Conservation (phyloP, 1,284 basidiomycete species). For the Trametes hirsuta region DNA sequence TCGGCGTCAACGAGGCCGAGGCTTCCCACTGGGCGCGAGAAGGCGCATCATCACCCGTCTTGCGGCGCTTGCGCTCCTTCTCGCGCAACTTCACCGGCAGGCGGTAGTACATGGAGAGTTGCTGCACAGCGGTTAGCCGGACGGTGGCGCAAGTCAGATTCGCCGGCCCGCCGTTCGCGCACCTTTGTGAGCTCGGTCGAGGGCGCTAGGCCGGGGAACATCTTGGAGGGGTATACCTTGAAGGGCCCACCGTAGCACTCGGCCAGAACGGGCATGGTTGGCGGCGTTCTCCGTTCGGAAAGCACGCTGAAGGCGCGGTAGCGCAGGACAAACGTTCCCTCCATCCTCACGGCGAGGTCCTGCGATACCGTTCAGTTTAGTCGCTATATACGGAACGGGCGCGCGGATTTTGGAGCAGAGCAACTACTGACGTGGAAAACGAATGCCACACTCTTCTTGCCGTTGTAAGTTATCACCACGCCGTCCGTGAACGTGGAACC, state of each 20-base stretch:
- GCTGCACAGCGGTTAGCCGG: not conserved
- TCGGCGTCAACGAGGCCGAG: no score
- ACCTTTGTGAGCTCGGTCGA: slow-evolving; percentile 81
- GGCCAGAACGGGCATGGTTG: slow-evolving; percentile 58
- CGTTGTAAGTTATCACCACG: slow-evolving; percentile 58
- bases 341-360: slow-evolving; percentile 33
- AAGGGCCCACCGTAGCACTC: slow-evolving; percentile 73
- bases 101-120: slow-evolving; percentile 6
- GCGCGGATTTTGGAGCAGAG: not conserved
- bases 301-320: slow-evolving; percentile 32
- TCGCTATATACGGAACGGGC: not conserved
- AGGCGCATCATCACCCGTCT: not conserved
- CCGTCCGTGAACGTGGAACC: slow-evolving; percentile 70
- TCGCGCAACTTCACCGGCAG: slow-evolving; percentile 20
- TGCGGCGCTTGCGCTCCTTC: slow-evolving; percentile 21
- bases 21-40: no score
- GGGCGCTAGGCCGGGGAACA: slow-evolving; percentile 73
- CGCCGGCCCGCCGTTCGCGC: not conserved
- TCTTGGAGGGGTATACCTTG: slow-evolving; percentile 77
- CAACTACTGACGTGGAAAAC: slow-evolving; percentile 61
- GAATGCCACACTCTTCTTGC: slow-evolving; percentile 62
- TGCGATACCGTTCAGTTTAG: not conserved
- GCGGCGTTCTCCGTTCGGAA: slow-evolving; percentile 25
- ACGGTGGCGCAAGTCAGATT: not conserved
- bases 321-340: slow-evolving; percentile 32